Conservation (phyloP, 2,329 filamentous ascomycete species). For the Chrysoporthe cubensis region DNA sequence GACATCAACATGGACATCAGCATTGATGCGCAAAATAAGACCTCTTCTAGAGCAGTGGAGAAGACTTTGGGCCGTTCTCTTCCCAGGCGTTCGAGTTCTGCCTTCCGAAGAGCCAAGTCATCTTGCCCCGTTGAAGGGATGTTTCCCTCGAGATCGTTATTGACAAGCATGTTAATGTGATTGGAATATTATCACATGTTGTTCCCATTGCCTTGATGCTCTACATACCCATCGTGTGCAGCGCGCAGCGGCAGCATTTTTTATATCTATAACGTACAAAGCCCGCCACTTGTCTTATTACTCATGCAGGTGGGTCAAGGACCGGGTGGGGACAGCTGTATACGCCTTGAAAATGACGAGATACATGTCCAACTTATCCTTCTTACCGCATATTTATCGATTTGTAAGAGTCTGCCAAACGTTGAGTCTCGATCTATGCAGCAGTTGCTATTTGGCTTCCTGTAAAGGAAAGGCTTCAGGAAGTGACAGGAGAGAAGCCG, state of each 20-base stretch:
- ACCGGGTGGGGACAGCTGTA: background rate
- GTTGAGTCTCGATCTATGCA: conserved; percentile 7
- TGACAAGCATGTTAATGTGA: background rate
- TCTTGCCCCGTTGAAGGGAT: background rate
- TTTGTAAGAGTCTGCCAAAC: background rate
- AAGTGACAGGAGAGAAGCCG: background rate
- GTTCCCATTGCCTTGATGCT: background rate
- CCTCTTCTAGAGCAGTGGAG: conserved; percentile 52
- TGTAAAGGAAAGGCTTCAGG: conserved; percentile 11
- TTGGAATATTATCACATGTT: background rate
- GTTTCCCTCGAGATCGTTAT: background rate
- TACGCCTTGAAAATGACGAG: background rate
- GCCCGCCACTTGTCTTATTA: background rate
- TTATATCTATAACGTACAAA: background rate
- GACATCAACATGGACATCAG: conserved; percentile 62
- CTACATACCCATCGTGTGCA: background rate
- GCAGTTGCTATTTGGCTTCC: conserved; percentile 20
- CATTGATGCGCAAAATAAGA: conserved; percentile 63
- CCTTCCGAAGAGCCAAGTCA: conserved; percentile 32
- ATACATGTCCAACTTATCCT: background rate
- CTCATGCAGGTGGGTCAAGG: conserved; percentile 1
- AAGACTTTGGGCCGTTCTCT: conserved; percentile 60
- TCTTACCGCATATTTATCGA: too few relatives aligned
- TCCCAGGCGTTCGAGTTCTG: conserved; percentile 58
- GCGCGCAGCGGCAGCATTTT: background rate